These are phyloP conservation scores for Pythium volutum DNA, from an alignment of 352 stramenopile genomes.

Conservation along the genomic window DNA sequence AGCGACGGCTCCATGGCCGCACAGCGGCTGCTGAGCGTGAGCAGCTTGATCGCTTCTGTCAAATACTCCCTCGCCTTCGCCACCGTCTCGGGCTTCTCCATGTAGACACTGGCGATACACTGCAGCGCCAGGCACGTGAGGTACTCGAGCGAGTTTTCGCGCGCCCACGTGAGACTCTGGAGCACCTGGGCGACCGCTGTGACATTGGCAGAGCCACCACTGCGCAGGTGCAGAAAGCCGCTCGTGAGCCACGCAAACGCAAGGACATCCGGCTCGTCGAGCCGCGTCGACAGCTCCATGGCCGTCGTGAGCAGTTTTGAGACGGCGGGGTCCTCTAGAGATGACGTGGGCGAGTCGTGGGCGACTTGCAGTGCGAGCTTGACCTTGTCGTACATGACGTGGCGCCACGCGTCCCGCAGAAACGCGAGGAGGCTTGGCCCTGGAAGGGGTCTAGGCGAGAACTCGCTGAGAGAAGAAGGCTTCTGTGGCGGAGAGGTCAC, in stretches of 20 bases:
- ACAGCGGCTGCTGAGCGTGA: constrained; percentile 19
- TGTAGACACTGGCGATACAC: constrained; percentile 20
- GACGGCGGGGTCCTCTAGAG: constrained; percentile 24
- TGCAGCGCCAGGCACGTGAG: constrained; percentile 36
- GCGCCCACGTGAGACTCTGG: constrained; percentile 31
- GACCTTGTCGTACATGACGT: constrained; percentile 36
- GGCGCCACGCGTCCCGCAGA: constrained; percentile 35
- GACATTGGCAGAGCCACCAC: not conserved
- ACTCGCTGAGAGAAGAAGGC: not conserved
- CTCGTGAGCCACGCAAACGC: constrained; percentile 45
- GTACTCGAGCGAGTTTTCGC: constrained; percentile 35
- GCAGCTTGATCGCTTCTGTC: constrained; percentile 32
- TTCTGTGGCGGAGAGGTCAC: not conserved
- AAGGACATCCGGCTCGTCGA: constrained; percentile 45
- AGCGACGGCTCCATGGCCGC: constrained; percentile 25
- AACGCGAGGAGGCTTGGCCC: constrained; percentile 13
- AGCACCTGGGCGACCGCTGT: constrained; percentile 30
- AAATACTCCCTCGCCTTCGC: constrained; percentile 13
- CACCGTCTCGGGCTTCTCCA: not conserved
- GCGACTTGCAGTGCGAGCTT: constrained; percentile 41
- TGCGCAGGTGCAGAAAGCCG: constrained; percentile 41
- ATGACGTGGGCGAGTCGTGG: constrained; percentile 20
- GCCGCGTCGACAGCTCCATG: constrained; percentile 33
- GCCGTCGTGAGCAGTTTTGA: constrained; percentile 36
- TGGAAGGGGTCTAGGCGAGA: not conserved